Evolutionary conservation across 495 filamentous ascomycete species (phyloP), one percentile per base, ranked within the genome.

Genomic region (Elasticomyces elasticus): DNA sequence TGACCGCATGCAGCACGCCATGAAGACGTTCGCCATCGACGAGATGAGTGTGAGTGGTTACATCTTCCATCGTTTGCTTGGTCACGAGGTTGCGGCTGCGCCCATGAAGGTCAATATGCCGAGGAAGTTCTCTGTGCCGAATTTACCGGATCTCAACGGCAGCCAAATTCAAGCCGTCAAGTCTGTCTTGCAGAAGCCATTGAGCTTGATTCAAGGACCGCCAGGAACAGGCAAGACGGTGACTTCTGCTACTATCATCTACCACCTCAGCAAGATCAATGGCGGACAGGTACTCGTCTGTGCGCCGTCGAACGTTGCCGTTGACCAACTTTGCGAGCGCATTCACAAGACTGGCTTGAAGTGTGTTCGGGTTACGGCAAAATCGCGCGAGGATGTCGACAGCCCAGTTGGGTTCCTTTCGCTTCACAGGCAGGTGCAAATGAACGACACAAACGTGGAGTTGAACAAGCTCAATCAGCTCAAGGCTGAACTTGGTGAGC

Each of bases 1-100:
- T 64, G 92, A 99, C 66, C 89, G 92, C 55, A 99, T 99, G 92
- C 92, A 99, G 67, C 80, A 87, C 56, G 92, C 92, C 31, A 97
- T 99, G 92, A 96, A 97, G 77, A 97, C 87, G 0, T 99, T 99
- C 65, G 92, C 92, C 22, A 82, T 99, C 46, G 92, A 99, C 60
- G 92, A 99, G 64, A 87, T 94, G 84, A 96, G 90, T 64, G 89
- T 99, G 48, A 96, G 91, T 22, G 92, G 92, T 41, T 99, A 97
- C 72, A 95, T 99, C 56, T 99, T 96, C 72, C 92, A 99, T 71
- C 90, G 91, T 52, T 79, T 99, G 12, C 81, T 99, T 17, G 92
- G 92, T 42, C 90, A 99, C 62, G 92, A 96, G 66, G 94, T 97
- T 46, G 88, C 89, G 11, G 87, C 90, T 20, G 91, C 88, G 13